A percentile compares a stretch with the other conserved stretches of the same genome.
These are phyloP conservation scores for Malus hybrid DNA, from an alignment of 331 rosid genomes.

Conservation along the genomic window DNA sequence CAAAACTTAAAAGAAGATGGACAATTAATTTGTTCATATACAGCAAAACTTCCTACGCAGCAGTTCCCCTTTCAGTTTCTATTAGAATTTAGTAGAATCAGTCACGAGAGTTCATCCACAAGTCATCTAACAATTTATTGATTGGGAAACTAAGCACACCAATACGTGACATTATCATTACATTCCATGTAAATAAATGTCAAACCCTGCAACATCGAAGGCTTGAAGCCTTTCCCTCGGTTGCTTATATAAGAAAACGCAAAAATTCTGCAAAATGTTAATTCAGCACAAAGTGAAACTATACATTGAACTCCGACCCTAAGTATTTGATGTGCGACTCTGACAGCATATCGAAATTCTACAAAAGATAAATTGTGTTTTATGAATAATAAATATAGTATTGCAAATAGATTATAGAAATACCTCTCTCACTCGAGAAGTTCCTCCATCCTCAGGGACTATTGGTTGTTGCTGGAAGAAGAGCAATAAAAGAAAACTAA, in stretches of 20 bases:
- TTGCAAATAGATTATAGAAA: not conserved
- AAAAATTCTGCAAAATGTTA: not conserved
- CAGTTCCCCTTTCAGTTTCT: not conserved
- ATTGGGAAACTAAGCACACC: not conserved
- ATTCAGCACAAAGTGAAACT: not conserved
- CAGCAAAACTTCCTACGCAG: not conserved
- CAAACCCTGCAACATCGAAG: not conserved
- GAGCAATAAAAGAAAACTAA: not conserved
- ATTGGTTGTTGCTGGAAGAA: constrained; percentile 39
- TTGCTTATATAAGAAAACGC: not conserved
- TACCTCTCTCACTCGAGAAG: constrained; percentile 60
- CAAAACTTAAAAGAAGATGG: not conserved
- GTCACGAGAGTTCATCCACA: not conserved
- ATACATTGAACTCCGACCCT: not conserved
- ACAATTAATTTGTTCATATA: not conserved
- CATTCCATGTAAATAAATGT: not conserved
- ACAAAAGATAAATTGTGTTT: not conserved
- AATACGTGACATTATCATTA: not conserved
- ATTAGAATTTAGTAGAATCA: not conserved
- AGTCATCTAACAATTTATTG: not conserved
- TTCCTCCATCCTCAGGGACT: constrained; percentile 54
- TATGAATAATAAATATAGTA: not conserved
- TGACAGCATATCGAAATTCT: not conserved
- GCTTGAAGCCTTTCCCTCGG: not conserved
- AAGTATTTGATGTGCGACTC: not conserved